A percentile compares a stretch with the other conserved stretches of the same genome.
phyloP scores from a whole-genome alignment of 1,139 yeast species.

The Candida sp. region DNA sequence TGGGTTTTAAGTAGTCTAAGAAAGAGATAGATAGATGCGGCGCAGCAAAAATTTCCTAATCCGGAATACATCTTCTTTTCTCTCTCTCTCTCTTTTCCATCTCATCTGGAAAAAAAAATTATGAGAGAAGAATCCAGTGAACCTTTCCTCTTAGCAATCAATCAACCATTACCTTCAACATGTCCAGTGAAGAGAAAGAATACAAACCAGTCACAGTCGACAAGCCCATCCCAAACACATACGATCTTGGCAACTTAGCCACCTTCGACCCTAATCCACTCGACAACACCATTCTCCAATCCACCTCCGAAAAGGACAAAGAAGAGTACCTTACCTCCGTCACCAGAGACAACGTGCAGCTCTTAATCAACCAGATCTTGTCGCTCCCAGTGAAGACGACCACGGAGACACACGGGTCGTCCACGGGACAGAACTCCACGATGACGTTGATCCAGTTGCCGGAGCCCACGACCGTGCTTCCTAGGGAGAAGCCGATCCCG shows the following conservation, averaged over 20 bases:
- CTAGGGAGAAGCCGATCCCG: slow-evolving; percentile 96
- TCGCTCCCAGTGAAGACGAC: slow-evolving; percentile 89
- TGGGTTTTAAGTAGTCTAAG: slow-evolving; percentile 60
- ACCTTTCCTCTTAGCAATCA: not conserved
- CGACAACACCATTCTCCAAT: slow-evolving; percentile 59
- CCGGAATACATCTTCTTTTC: too few relatives aligned
- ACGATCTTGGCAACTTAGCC: slow-evolving; percentile 86
- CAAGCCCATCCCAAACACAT: slow-evolving; percentile 84
- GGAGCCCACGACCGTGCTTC: slow-evolving; percentile 79
- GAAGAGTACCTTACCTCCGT: slow-evolving; percentile 68
- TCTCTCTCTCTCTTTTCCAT: not conserved
- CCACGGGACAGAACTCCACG: slow-evolving; percentile 70
- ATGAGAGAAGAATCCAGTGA: slow-evolving; percentile 1
- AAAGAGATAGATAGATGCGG: slow-evolving; percentile 9
- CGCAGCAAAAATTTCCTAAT: not conserved
- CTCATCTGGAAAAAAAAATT: slow-evolving; percentile 8
- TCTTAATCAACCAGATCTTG: slow-evolving; percentile 86
- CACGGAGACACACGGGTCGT: slow-evolving; percentile 67
- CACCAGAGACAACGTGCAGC: slow-evolving; percentile 94
- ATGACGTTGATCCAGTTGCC: slow-evolving; percentile 89
- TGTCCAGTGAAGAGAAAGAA: slow-evolving; percentile 31
- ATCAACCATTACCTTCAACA: not conserved
- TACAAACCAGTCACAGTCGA: slow-evolving; percentile 83
- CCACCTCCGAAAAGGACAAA: slow-evolving; percentile 55
- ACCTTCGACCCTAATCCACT: slow-evolving; percentile 88